Evolutionary conservation across 495 filamentous ascomycete genomes (phyloP), one percentile per base, ranked within the genome.

Genomic region (Aspergillus conjunctus): DNA sequence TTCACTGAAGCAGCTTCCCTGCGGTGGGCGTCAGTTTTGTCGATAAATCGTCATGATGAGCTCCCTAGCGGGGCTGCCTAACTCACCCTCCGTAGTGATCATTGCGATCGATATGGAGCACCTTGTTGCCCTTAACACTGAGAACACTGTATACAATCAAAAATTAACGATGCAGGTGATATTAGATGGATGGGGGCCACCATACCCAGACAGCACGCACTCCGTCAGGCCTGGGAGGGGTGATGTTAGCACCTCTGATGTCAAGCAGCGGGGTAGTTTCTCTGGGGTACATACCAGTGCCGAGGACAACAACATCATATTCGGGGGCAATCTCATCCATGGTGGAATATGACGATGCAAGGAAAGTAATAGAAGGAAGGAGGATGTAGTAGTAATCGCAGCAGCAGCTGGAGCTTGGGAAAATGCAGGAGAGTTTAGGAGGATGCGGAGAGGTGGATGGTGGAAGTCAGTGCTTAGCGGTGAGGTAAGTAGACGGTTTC

Each of bases 91-190:
- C 94, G 75, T 98, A 98, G 79, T 98, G 92, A 71, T 97, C 93
- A 75, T 98, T 98, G 76, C 94, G 88, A 78, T 98, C 94, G 71
- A 98, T 97, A 80, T 98, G 96, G 60, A 98, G 83, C 59, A 98
- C 95, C 80, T 97, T 98, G 83, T 95, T 94, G 62, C 94, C 94
- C 81, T 98, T 97, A 58, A 98, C 95, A 78, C 93, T 97, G 73
- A 98, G 83, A 61, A 98, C 94, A 73, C 91, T 94, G 55, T 39
- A 51, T 48, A 37, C 10, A 48, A 62, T 58, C 44, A 43, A 32
- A 48, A 33, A 17, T 41, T 46, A 60, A 49, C 55, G 18, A 22
- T 44, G 7, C 52, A 46, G 6, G 39, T 43, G 12, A 34, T 37
- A 30, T 51, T 12, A 15, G 30, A 51, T 44, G 18, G 17, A 22